These are phyloP conservation scores for Herpomyces periplanetae DNA, from an alignment of 2,329 filamentous ascomycete species.

Conservation along the genomic window DNA sequence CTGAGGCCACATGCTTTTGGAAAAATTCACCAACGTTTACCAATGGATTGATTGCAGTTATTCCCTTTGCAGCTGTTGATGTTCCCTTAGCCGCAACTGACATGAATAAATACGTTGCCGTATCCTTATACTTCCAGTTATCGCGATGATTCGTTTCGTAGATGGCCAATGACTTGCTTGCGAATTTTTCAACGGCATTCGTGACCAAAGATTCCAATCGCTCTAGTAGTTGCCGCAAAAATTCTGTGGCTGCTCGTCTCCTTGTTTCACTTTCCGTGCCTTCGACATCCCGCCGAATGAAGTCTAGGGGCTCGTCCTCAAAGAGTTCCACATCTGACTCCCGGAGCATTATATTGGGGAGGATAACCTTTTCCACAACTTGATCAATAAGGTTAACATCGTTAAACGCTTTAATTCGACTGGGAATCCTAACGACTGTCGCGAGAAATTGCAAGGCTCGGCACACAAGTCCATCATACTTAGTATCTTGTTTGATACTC, in stretches of 20 bases:
- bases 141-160: slow-evolving; percentile 23
- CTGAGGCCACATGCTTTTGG: slow-evolving; percentile 57
- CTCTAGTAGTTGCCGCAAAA: slow-evolving; percentile 51
- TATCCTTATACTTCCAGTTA: slow-evolving; percentile 93
- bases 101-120: slow-evolving; percentile 80
- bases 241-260: slow-evolving; percentile 67
- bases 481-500: slow-evolving; percentile 43
- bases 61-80: slow-evolving; percentile 51
- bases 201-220: slow-evolving; percentile 61
- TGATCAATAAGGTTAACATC: slow-evolving; percentile 35
- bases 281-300: slow-evolving; percentile 72
- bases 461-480: slow-evolving; percentile 78
- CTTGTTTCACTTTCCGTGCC: slow-evolving; percentile 84
- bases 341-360: slow-evolving; percentile 62
- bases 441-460: slow-evolving; percentile 79
- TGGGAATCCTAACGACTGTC: slow-evolving; percentile 33
- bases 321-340: slow-evolving; percentile 86
- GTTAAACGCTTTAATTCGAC: slow-evolving; percentile 55
- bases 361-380: slow-evolving; percentile 74
- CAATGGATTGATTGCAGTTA: slow-evolving; percentile 51
- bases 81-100: slow-evolving; percentile 71
- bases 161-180: slow-evolving; percentile 36
- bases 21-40: slow-evolving; percentile 85
- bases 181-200: slow-evolving; percentile 47
- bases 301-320: slow-evolving; percentile 94